Conservation (phyloP, 2,329 filamentous ascomycete genomes). For the Pseudogymnoascus sp. region DNA sequence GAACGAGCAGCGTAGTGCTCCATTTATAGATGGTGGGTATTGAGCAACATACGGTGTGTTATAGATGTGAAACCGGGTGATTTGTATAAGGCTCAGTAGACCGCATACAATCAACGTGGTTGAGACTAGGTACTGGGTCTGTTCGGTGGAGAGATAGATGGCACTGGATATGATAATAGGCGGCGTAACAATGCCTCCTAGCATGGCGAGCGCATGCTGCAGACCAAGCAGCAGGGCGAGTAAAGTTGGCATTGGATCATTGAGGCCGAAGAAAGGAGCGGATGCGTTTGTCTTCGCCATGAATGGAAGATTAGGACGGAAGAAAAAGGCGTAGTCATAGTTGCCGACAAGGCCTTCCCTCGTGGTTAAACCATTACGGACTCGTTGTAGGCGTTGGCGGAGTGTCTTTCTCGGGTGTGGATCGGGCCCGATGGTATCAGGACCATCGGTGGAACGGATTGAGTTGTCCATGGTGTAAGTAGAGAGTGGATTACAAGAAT, state of each 20-base stretch:
- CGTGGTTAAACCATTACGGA: conserved; percentile 41
- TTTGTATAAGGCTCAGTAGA: conserved; percentile 58
- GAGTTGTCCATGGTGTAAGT: neutral
- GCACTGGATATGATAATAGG: conserved; percentile 56
- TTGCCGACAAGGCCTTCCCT: conserved; percentile 69
- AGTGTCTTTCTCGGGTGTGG: conserved; percentile 34
- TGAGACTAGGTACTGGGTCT: conserved; percentile 60
- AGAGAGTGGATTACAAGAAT: neutral
- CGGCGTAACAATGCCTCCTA: conserved; percentile 48
- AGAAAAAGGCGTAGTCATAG: conserved; percentile 79
- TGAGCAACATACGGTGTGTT: conserved; percentile 42
- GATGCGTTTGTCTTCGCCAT: conserved; percentile 52
- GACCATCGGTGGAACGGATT: conserved; percentile 20
- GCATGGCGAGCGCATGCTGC: conserved; percentile 63
- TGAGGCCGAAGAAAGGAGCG: conserved; percentile 64
- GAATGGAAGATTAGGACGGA: conserved; percentile 67
- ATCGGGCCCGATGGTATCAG: conserved; percentile 40
- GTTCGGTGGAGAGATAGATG: conserved; percentile 48
- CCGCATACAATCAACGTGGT: conserved; percentile 63
- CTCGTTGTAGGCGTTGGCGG: conserved; percentile 33
- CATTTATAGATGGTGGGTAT: neutral
- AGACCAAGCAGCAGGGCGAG: conserved; percentile 60
- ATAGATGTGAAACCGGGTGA: conserved; percentile 57
- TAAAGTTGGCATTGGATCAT: conserved; percentile 61
- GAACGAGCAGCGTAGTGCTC: neutral